Evolutionary conservation across 495 filamentous ascomycete genomes (phyloP), one percentile per base, ranked within the genome.

Genomic region (Hyphodiscus hymeniophilus): DNA sequence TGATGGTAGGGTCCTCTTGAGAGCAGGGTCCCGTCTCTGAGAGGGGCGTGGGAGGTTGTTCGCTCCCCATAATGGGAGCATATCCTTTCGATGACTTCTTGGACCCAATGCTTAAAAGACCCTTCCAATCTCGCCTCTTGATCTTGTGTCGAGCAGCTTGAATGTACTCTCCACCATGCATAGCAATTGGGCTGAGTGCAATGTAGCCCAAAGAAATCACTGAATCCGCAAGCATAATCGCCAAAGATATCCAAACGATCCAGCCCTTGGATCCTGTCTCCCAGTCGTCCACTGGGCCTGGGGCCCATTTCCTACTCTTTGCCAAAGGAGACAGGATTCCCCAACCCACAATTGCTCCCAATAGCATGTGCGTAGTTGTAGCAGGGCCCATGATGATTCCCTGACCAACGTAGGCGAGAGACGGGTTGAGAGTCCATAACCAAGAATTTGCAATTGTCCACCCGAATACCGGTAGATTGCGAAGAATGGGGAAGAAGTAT

Each of bases 401-500:
- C 64, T 87, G 82, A 2, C 91, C 92, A 18, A 96, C 77, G 60
- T 99, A 97, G 22, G 92, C 92, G 21, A 94, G 82, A 38, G 86
- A 92, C 4, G 94, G 92, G 50, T 99, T 99, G 12, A 99, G 72
- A 15, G 85, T 91, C 92, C 92, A 99, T 2, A 97, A 71, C 91
- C 91, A 98, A 17, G 80, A 79, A 13, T 71, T 63, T 0, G 89
- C 90, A 7, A 94, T 74, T 6, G 73, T 62, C 1, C 75, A 62
- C 0, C 92, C 92, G 54, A 97, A 85, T 30, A 98, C 70, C 3
- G 94, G 92, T 31, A 98, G 70, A 55, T 87, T 79, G 16, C 87
- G 81, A 22, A 96, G 67, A 30, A 90, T 69, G 0, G 92, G 94
- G 26, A 96, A 73, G 63, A 98, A 98, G 60, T 94, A 97, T 0